Evolutionary conservation across 23 red algal genomes (phyloP).

Genomic region (Chondrus crispus): DNA sequence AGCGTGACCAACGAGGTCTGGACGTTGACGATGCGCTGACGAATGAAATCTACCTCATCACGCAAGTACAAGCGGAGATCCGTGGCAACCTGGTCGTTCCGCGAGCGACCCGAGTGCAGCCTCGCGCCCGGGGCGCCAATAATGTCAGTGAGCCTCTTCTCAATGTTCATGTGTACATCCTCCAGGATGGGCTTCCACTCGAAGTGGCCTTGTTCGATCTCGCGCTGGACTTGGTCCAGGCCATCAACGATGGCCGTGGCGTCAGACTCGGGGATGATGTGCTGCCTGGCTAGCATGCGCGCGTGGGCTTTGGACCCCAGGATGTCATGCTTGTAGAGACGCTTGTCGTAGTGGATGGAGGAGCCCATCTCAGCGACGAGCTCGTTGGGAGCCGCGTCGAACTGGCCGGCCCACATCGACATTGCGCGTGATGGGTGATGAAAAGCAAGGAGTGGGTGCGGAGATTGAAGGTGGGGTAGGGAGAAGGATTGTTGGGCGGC

Average conservation of each 20-base stretch:
- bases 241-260: conserved; percentile 60
- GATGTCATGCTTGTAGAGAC: conserved; percentile 93
- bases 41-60: conserved; percentile 82
- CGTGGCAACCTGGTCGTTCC: conserved; percentile 98
- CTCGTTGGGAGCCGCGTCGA: conserved; percentile 75
- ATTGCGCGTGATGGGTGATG: background rate
- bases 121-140: conserved; percentile 78
- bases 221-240: conserved; percentile 45
- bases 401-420: conserved; percentile 96
- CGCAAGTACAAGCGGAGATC: conserved; percentile 92
- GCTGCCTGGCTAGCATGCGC: conserved; percentile 86
- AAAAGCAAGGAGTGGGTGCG: no score
- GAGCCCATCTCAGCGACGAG: conserved; percentile 88
- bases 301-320: conserved; percentile 80
- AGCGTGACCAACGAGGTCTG: conserved; percentile 76
- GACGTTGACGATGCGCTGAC: conserved; percentile 32
- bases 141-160: conserved; percentile 75
- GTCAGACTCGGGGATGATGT: conserved; percentile 79
- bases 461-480: no score
- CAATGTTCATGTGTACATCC: conserved; percentile 99
- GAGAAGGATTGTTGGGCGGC: no score
- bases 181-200: conserved; percentile 64
- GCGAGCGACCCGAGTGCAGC: conserved; percentile 83
- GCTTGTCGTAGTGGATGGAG: conserved; percentile 92
- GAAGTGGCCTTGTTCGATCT: conserved; percentile 85